A percentile compares a stretch with the other conserved stretches of the same genome.
These are phyloP conservation scores for Perilla frutescens DNA, from an alignment of 257 asterid genomes.

Conservation along the genomic window DNA sequence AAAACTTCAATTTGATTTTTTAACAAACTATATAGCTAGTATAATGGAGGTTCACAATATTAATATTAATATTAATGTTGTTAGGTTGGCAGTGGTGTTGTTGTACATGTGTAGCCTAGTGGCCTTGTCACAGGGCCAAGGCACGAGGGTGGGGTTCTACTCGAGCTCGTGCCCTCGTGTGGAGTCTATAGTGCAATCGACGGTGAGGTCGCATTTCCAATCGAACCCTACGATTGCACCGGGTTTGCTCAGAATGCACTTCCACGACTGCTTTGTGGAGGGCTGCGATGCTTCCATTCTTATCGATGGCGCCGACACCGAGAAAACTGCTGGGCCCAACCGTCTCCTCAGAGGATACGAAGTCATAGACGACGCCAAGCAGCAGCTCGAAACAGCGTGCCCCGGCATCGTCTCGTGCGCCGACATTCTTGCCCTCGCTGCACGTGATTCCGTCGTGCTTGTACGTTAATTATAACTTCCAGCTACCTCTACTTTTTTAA, in stretches of 20 bases:
- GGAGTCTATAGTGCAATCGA: constrained; percentile 60
- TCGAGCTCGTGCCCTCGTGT: constrained; percentile 64
- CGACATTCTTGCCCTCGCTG: constrained; percentile 86
- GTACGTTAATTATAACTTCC: constrained; percentile 36
- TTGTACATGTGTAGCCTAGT: constrained; percentile 32
- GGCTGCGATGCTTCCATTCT: constrained; percentile 93
- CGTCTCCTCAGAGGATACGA: constrained; percentile 61
- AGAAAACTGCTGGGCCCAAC: constrained; percentile 60
- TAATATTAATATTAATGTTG: background rate
- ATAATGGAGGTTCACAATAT: constrained; percentile 23
- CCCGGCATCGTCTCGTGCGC: constrained; percentile 87
- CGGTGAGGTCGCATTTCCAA: constrained; percentile 55
- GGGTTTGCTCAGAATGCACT: constrained; percentile 78
- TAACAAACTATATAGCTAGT: too few species aligned
- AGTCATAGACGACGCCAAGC: constrained; percentile 77
- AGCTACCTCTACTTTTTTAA: too few species aligned
- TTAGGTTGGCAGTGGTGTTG: constrained; percentile 16
- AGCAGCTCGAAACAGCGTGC: constrained; percentile 67
- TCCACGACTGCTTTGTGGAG: constrained; percentile 87
- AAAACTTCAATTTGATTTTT: too few species aligned
- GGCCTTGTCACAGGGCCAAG: constrained; percentile 57
- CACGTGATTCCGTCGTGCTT: constrained; percentile 75
- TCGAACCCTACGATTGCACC: constrained; percentile 65
- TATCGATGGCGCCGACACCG: constrained; percentile 57
- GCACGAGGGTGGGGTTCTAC: constrained; percentile 82